These are phyloP conservation scores for Boletellus ananas DNA, from an alignment of 768 basidiomycete genomes.

Conservation along the genomic window DNA sequence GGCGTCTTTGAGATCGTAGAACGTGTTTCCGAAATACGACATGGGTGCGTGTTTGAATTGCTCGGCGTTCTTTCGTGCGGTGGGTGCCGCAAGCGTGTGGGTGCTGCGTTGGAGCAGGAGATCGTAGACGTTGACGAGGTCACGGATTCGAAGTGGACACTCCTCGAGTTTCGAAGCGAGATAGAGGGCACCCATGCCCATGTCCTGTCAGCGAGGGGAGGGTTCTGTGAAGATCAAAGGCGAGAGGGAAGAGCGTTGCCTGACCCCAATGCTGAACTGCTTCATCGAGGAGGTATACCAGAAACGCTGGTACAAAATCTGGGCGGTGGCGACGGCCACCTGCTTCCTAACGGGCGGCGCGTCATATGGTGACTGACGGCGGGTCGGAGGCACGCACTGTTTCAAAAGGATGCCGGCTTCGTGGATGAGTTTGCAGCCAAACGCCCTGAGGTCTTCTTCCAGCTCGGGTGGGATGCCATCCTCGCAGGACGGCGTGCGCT, in stretches of 20 bases:
- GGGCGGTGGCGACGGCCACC: slow-evolving; percentile 94
- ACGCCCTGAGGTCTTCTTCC: slow-evolving; percentile 85
- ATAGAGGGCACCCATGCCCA: slow-evolving; percentile 85
- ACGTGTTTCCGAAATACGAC: slow-evolving; percentile 84
- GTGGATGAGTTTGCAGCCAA: slow-evolving; percentile 92
- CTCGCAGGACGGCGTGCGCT: slow-evolving; percentile 71
- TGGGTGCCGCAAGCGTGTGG: slow-evolving; percentile 40
- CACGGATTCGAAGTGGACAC: slow-evolving; percentile 85
- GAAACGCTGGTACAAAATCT: slow-evolving; percentile 94
- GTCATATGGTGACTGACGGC: slow-evolving; percentile 6
- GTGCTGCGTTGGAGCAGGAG: slow-evolving; percentile 73
- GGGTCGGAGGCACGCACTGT: slow-evolving; percentile 58
- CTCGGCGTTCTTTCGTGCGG: slow-evolving; percentile 14
- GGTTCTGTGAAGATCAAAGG: slow-evolving; percentile 5
- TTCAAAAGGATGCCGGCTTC: slow-evolving; percentile 89
- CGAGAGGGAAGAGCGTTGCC: slow-evolving; percentile 29
- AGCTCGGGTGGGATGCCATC: slow-evolving; percentile 80
- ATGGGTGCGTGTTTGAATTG: slow-evolving; percentile 74
- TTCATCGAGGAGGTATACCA: slow-evolving; percentile 95
- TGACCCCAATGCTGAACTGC: slow-evolving; percentile 88
- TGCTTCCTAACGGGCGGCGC: slow-evolving; percentile 61
- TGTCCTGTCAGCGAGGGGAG: slow-evolving; percentile 50
- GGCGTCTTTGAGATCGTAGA: slow-evolving; percentile 93
- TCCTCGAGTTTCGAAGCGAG: slow-evolving; percentile 91
- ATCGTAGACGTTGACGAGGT: slow-evolving; percentile 93